Evolutionary conservation across 106 monocot species (phyloP).

Genomic region (Hemerocallis citrina): DNA sequence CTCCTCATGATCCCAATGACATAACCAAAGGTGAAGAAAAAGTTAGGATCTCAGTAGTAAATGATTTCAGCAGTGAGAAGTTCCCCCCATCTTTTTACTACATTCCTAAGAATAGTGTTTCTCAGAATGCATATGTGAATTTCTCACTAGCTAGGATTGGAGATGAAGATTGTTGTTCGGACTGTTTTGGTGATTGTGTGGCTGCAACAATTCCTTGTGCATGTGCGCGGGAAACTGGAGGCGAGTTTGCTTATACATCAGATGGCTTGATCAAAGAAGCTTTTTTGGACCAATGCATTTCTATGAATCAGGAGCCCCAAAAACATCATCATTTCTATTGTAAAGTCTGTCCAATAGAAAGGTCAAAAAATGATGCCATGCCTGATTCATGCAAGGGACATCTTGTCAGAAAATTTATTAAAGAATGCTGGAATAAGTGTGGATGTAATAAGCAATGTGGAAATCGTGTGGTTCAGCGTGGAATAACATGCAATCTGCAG

Average conservation of each 20-base stretch:
- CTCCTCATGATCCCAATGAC: constrained; percentile 55
- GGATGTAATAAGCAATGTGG: constrained; percentile 73
- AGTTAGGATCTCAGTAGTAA: constrained; percentile 50
- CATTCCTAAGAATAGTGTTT: constrained; percentile 51
- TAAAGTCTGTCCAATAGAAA: constrained; percentile 65
- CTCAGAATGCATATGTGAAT: constrained; percentile 76
- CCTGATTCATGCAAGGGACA: constrained; percentile 72
- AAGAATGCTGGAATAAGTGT: constrained; percentile 95
- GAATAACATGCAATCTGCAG: constrained; percentile 62
- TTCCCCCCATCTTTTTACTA: constrained; percentile 57
- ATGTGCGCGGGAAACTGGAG: constrained; percentile 78
- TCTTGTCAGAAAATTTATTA: constrained; percentile 61
- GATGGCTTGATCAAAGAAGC: constrained; percentile 49
- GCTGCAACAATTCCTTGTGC: constrained; percentile 58
- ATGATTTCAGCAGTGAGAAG: constrained; percentile 34
- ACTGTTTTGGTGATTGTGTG: constrained; percentile 70
- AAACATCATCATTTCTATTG: constrained; percentile 45
- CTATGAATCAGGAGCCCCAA: constrained; percentile 22
- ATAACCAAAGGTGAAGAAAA: constrained; percentile 76
- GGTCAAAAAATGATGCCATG: constrained; percentile 33
- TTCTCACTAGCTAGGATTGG: constrained; percentile 82
- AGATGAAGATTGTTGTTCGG: constrained; percentile 76
- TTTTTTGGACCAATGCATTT: constrained; percentile 62
- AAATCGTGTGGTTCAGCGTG: constrained; percentile 86
- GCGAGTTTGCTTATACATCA: constrained; percentile 62